Percentiles rank a stretch among this genome's conserved stretches.
phyloP scores from a whole-genome alignment of 192 early-diverging fungal species.

The Pecoramyces ruminantium region DNA sequence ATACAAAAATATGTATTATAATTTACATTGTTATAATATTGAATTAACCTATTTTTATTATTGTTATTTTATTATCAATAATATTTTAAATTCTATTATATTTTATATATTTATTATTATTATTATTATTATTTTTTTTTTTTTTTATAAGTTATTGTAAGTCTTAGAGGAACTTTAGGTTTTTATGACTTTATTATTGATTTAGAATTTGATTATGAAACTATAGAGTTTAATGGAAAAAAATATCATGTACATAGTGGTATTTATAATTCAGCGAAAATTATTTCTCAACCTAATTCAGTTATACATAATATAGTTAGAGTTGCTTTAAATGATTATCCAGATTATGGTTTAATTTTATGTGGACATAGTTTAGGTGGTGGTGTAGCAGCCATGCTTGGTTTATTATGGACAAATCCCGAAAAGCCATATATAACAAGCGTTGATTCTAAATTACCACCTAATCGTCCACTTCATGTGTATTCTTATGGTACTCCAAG shows the following conservation, averaged over 20 bases:
- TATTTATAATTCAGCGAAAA: constrained; percentile 35
- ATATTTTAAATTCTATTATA: no score
- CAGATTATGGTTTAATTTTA: constrained; percentile 63
- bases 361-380: constrained; percentile 81
- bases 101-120: no score
- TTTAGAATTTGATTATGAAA: neutral
- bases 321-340: constrained; percentile 48
- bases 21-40: no score
- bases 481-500: constrained; percentile 74
- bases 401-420: constrained; percentile 58
- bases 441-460: constrained; percentile 37
- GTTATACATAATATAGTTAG: constrained; percentile 54
- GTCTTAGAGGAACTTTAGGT: neutral
- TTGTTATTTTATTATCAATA: no score
- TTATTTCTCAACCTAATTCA: constrained; percentile 44
- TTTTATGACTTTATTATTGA: neutral
- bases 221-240: neutral
- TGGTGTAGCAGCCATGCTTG: constrained; percentile 62
- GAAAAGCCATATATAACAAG: neutral
- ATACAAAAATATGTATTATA: no score
- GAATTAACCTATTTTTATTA: no score
- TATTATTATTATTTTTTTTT: neutral
- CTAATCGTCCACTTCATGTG: constrained; percentile 59
- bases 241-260: neutral
- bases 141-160: neutral